Evolutionary conservation across 805 yeast species (phyloP).

Genomic region (Clavispora carvajalis): DNA sequence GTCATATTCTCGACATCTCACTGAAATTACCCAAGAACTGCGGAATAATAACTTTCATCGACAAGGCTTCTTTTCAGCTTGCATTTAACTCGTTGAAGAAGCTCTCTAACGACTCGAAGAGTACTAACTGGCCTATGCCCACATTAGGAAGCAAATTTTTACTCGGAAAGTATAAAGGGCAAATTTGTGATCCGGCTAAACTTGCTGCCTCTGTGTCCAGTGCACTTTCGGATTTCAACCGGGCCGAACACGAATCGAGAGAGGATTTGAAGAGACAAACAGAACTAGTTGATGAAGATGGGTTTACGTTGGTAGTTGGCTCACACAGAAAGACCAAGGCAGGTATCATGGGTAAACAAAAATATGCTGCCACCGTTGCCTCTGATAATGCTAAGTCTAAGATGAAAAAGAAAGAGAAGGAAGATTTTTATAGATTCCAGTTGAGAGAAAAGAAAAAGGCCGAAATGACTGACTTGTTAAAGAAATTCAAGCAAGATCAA

Average conservation of each 20-base stretch:
- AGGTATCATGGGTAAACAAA: slow-evolving; percentile 57
- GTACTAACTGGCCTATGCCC: slow-evolving; percentile 36
- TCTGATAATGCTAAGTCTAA: slow-evolving; percentile 40
- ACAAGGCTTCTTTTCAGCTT: slow-evolving; percentile 57
- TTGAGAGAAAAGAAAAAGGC: slow-evolving; percentile 87
- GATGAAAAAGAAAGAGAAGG: slow-evolving; percentile 69
- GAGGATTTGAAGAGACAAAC: slow-evolving; percentile 52
- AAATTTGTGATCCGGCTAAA: slow-evolving; percentile 44
- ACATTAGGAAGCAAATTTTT: slow-evolving; percentile 40
- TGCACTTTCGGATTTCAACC: slow-evolving; percentile 62
- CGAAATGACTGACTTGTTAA: slow-evolving; percentile 83
- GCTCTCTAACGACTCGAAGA: slow-evolving; percentile 22
- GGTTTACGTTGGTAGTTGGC: slow-evolving; percentile 87
- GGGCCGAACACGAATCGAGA: slow-evolving; percentile 58
- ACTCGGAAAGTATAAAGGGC: slow-evolving; percentile 26
- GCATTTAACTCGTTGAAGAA: slow-evolving; percentile 62
- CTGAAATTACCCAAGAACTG: slow-evolving; percentile 65
- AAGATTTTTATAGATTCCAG: slow-evolving; percentile 94
- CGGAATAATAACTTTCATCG: slow-evolving; percentile 70
- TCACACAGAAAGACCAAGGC: slow-evolving; percentile 77
- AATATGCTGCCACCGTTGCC: slow-evolving; percentile 33
- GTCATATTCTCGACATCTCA: slow-evolving; percentile 21
- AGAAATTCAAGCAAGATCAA: slow-evolving; percentile 86
- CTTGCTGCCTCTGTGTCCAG: slow-evolving; percentile 54
- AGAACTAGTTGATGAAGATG: slow-evolving; percentile 81